These are phyloP conservation scores for Annulohypoxylon bovei DNA, from an alignment of 495 filamentous ascomycete species.

Conservation along the genomic window DNA sequence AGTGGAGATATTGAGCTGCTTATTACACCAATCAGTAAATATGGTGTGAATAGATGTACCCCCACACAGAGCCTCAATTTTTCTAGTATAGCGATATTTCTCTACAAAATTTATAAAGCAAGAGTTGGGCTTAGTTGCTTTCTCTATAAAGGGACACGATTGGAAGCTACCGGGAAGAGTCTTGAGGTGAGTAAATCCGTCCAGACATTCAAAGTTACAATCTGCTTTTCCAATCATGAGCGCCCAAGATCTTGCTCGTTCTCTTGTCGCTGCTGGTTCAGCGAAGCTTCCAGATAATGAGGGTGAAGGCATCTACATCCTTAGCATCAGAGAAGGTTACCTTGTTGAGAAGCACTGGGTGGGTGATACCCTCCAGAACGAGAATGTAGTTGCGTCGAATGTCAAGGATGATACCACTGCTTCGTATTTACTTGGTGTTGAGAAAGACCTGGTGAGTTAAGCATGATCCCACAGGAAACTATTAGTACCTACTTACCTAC, in stretches of 20 bases:
- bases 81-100: neutral
- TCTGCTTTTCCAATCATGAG: constrained; percentile 23
- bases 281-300: constrained; percentile 10
- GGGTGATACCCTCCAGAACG: constrained; percentile 15
- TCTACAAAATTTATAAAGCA: neutral
- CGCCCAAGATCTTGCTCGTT: constrained; percentile 33
- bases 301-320: constrained; percentile 22
- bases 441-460: constrained; percentile 13
- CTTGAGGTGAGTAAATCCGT: neutral
- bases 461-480: neutral
- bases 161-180: neutral
- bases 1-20: constrained; percentile 10
- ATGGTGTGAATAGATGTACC: constrained; percentile 15
- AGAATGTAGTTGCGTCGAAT: constrained; percentile 25
- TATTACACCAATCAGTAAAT: constrained; percentile 15
- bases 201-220: neutral
- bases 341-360: constrained; percentile 37
- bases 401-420: constrained; percentile 31
- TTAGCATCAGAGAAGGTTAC: constrained; percentile 28
- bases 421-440: constrained; percentile 20
- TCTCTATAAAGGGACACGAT: constrained; percentile 8
- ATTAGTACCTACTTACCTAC: neutral
- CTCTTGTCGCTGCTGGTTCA: constrained; percentile 23
- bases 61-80: constrained; percentile 19
- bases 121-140: neutral